Percentiles rank a stretch among this genome's conserved stretches.
phyloP scores from a whole-genome alignment of 1,284 basidiomycete genomes.

The Tylopilus sp. region DNA sequence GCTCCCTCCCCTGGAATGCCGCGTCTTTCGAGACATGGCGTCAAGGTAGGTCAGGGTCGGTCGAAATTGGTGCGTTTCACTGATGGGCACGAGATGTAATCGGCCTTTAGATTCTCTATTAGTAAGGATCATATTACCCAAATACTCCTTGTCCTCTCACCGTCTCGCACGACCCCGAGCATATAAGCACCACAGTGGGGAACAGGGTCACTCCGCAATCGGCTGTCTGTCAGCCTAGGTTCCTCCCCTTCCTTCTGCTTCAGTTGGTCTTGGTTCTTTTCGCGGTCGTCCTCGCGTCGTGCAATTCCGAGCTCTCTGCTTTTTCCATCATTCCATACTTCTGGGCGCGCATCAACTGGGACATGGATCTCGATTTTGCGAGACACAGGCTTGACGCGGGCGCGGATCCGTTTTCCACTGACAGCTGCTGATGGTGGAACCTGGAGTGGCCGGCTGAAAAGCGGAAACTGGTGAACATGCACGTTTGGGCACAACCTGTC shows the following conservation, averaged over 20 bases:
- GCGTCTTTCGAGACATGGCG: conserved; percentile 57
- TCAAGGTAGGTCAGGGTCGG: conserved; percentile 78
- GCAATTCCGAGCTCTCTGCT: conserved; percentile 62
- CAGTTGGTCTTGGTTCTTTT: conserved; percentile 59
- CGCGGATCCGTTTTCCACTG: conserved; percentile 71
- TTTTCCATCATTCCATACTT: conserved; percentile 73
- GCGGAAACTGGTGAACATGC: conserved; percentile 75
- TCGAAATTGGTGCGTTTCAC: conserved; percentile 71
- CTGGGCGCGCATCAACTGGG: conserved; percentile 67
- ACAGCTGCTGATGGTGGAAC: conserved; percentile 65
- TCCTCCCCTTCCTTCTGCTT: conserved; percentile 53
- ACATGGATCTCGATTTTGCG: conserved; percentile 70
- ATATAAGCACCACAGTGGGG: conserved; percentile 62
- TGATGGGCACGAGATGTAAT: conserved; percentile 74
- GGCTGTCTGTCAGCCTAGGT: conserved; percentile 59
- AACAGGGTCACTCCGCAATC: conserved; percentile 69
- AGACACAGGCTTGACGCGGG: conserved; percentile 61
- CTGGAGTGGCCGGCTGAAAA: conserved; percentile 67
- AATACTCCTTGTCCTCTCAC: conserved; percentile 37
- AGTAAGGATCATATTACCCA: conserved; percentile 7
- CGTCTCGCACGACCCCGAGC: conserved; percentile 68
- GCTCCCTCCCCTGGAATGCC: conserved; percentile 45
- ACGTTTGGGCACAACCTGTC: conserved; percentile 57
- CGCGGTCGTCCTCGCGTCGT: conserved; percentile 64
- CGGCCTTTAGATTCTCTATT: conserved; percentile 45